Base-by-base conservation (phyloP, 2,329 filamentous ascomycete species). In the Beauveria asiatica region DNA sequence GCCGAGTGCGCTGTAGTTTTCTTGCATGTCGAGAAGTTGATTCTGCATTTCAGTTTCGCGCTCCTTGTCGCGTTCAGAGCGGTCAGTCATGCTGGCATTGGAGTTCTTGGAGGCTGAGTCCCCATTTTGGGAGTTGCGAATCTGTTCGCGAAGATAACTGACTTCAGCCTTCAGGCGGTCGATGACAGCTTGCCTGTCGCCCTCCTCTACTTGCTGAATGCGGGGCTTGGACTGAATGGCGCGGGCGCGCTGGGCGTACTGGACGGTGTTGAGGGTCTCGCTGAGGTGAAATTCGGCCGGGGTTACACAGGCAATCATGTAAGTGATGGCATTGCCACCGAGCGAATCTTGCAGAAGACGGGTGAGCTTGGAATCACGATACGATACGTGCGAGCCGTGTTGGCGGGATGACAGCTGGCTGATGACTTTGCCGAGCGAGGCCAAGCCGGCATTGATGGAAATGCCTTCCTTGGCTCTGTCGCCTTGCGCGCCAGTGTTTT, bases 231-330 rank as follows among this genome's bases (percentile, higher is more conserved):
- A 96, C 77, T 99, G 94, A 62, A 99, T 99, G 1, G 92, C 92
- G 65, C 94, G 88, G 64, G 94, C 95, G 65, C 94, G 85, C 76
- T 97, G 94, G 7, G 94, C 94, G 74, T 99, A 99, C 72, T 97
- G 90, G 23, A 99, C 90, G 0, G 94, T 99, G 72, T 99, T 99
- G 61, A 99, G 79, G 0, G 95, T 97, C 75, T 99, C 94, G 75
- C 92, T 97, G 49, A 99, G 79, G 72, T 99, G 94, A 70, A 99
- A 99, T 71, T 97, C 92, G 16, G 93, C 91, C 0, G 92, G 93
- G 1, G 93, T 99, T 33, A 99, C 92, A 75, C 94, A 99, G 9
- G 94, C 94, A 75, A 99, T 94, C 94, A 99, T 97, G 76, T 97
- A 99, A 0, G 94, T 99, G 70, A 97, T 96, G 41, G 94, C 94